Base-by-base conservation (phyloP, 345 rosid genomes). In the Arabis alpina region DNA sequence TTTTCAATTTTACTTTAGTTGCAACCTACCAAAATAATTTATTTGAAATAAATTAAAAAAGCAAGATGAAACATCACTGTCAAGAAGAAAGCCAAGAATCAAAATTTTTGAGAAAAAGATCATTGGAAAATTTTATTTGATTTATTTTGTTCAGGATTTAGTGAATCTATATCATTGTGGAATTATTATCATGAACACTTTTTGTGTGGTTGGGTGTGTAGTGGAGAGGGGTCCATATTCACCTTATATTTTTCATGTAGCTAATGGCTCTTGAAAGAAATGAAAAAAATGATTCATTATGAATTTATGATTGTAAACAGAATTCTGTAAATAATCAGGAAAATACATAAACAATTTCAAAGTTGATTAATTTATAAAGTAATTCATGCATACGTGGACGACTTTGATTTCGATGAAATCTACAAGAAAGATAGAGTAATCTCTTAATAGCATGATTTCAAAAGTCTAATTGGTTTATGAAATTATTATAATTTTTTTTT, bases 131-230 rank as follows among this genome's bases (percentile, higher is more conserved):
- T 14, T 19, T 56, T 19, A 2, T 54, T 54, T 39, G 40, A 36
- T 37, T 7, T 56, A 7, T 10, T 8, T n/a, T 53, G 23, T 36
- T 54, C 23, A 8, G 45, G 61, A 56, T 37, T 56, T 56, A 37
- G 61, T 56, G 45, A 56, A 56, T 39, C 61, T 37, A 34, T 37
- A 56, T 56, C 45, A 56, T 56, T 56, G 28, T 37, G 41, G 39
- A 56, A 56, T 56, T 37, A 56, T 37, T 56, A 16, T 54, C 25
- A 14, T 37, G 24, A 56, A 56, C 12, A 15, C 40, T 16, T 56
- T 27, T 54, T 55, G 12, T 11, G 43, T 55, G 23, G 23, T 19
- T 19, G 23, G 43, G 61, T 36, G 43, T 56, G 27, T 56, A 15
- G 44, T 55, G 61, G 24, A 55, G 40, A 34, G 14, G 61, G 61